Base-by-base conservation (phyloP, 1,139 yeast genomes). In the Candida smagusa region DNA sequence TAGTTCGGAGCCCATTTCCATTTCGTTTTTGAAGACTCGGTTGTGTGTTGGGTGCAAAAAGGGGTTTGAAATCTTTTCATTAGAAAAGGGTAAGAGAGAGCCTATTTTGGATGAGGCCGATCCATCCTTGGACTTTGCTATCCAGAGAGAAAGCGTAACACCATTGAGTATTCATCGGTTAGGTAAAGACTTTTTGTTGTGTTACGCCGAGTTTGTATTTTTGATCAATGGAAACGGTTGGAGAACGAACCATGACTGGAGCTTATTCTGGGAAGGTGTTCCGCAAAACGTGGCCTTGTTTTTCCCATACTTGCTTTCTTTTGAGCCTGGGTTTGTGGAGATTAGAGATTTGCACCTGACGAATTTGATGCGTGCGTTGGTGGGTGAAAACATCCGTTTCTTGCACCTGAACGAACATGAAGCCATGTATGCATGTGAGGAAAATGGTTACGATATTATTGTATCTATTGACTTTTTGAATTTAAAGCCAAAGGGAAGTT, bases 171-270 rank as follows among this genome's bases (percentile, higher is more conserved):
- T 92, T 44, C 95, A 90, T 59, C 76, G 96, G 42, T 78, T 92
- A 44, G 94, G 94, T 44, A 81, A 84, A 42, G 94, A 90, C 64
- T 90, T 92, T 57, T 65, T 92, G 53, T 73, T 92, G 43, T 83
- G 90, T 58, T 92, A 89, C 57, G 80, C 95, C 3, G 96, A 89
- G 56, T 90, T 92, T 59, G 92, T 96, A 35, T 92, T 92, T 61
- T 88, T 86, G 62, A 95, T 92, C 49, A 90, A 92, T 54, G 76
- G 87, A 42, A 90, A 90, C 58, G 98, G 98, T 24, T 92, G 98
- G 98, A 77, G 97, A 53, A 84, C 95, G 21, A 80, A 92, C 47
- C 90, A 92, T 35, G 92, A 88, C 37, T 90, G 96, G 94, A 84
- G 90, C 49, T 84, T 92, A 38, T 84, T 85, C 57, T 92, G 98